Conservation (phyloP, 2,329 filamentous ascomycete genomes). For the Fusarium multiceps region DNA sequence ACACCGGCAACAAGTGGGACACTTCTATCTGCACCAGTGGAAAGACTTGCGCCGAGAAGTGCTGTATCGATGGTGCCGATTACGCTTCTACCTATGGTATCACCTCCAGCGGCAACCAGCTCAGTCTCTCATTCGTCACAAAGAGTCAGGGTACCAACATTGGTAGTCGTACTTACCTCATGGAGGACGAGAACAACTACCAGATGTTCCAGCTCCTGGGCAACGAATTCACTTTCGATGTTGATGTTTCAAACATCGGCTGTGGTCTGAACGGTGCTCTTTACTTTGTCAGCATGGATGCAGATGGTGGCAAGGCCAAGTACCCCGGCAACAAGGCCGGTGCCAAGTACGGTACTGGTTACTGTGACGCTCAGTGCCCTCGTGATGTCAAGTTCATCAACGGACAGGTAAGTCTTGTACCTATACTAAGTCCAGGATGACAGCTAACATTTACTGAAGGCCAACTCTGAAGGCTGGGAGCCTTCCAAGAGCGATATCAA, state of each 20-base stretch:
- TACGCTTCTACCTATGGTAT: slow-evolving; percentile 65
- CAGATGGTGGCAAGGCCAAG: slow-evolving; percentile 64
- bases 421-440: neutral
- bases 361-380: slow-evolving; percentile 65
- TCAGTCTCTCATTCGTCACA: slow-evolving; percentile 69
- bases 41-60: slow-evolving; percentile 59
- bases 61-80: slow-evolving; percentile 65
- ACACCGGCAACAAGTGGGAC: slow-evolving; percentile 64
- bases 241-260: slow-evolving; percentile 74
- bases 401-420: slow-evolving; percentile 54
- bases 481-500: slow-evolving; percentile 65
- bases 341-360: slow-evolving; percentile 70
- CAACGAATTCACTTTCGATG: slow-evolving; percentile 78
- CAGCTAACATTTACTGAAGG: slow-evolving; percentile 52
- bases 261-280: slow-evolving; percentile 79
- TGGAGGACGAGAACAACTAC: slow-evolving; percentile 71
- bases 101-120: slow-evolving; percentile 61
- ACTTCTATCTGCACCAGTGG: slow-evolving; percentile 54
- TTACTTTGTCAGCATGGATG: slow-evolving; percentile 73
- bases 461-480: slow-evolving; percentile 64
- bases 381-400: slow-evolving; percentile 68
- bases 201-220: slow-evolving; percentile 73
- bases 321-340: slow-evolving; percentile 63
- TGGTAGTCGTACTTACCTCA: slow-evolving; percentile 71
- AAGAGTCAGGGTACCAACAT: slow-evolving; percentile 60